These are phyloP conservation scores for Ascochyta lentis DNA, from an alignment of 2,329 filamentous ascomycete genomes.

Conservation along the genomic window DNA sequence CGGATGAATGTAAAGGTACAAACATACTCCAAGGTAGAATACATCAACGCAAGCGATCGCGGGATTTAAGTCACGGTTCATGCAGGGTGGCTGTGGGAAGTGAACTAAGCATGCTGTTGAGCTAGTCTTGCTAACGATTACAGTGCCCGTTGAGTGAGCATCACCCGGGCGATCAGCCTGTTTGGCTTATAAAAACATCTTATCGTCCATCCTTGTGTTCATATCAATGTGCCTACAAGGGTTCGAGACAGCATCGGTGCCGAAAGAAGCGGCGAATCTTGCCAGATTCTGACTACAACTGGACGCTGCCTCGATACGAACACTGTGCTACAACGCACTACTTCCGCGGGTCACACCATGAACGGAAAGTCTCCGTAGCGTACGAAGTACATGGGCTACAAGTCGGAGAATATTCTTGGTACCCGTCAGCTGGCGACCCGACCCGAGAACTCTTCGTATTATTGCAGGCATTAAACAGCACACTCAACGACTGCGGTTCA, in stretches of 20 bases:
- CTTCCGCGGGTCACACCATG: slow-evolving; percentile 5
- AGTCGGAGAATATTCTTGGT: slow-evolving; percentile 5
- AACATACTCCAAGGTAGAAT: slow-evolving; percentile 8
- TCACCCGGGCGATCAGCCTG: slow-evolving; percentile 7
- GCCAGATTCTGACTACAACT: slow-evolving; percentile 7
- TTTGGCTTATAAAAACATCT: slow-evolving; percentile 1
- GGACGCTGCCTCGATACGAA: slow-evolving; percentile 6
- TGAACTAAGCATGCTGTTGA: slow-evolving; percentile 12
- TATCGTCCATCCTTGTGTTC: slow-evolving; percentile 9
- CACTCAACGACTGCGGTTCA: neutral
- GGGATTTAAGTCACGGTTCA: slow-evolving; percentile 3
- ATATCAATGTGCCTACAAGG: slow-evolving; percentile 2
- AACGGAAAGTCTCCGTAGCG: neutral
- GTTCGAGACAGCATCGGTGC: neutral
- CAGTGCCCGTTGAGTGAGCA: slow-evolving; percentile 12
- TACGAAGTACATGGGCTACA: neutral
- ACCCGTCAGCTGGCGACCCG: slow-evolving; percentile 4
- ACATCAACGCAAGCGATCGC: slow-evolving; percentile 1
- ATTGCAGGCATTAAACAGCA: neutral
- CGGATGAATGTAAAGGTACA: slow-evolving; percentile 1
- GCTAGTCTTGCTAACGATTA: slow-evolving; percentile 6
- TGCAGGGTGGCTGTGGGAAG: slow-evolving; percentile 11
- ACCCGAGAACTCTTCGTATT: slow-evolving; percentile 1
- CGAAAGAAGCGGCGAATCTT: neutral
- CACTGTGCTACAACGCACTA: slow-evolving; percentile 2